Base-by-base conservation (phyloP, 257 asterid species). In the Nicotiana sylvestris region DNA sequence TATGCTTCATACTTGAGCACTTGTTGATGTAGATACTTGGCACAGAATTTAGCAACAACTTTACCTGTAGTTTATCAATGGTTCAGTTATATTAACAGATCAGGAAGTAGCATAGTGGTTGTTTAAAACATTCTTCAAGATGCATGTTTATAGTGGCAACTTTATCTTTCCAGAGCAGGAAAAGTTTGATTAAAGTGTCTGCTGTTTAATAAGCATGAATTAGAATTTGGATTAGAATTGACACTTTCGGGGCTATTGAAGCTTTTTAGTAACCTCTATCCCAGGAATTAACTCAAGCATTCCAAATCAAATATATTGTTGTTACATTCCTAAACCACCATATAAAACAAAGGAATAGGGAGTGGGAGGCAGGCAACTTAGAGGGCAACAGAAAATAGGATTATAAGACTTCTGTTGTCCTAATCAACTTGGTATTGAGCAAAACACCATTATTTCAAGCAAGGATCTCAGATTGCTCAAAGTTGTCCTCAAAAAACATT, bases 11-110 rank as follows among this genome's bases (percentile, higher is more conserved):
- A 92, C 89, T 92, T 94, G 86, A 94, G 94, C 88, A 96, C 94
- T 89, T 94, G 98, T 76, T 91, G 98, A 86, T 96, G 99, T 86
- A 96, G 99, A 87, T 83, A 94, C 91, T 96, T 96, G 51, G 98
- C 99, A 86, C 98, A 96, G 89, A 96, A 96, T 87, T 96, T 96
- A 86, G 99, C 96, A 33, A 96, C 99, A 77, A 94, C 99, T 88
- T 94, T 96, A 67, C 99, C 98, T 96, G 93, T 76, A 87, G 86
- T 56, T 61, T 37, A 67, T 67, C 53, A 82, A 55, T 4, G 66
- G 51, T 84, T 78, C 74, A 49, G 70, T 65, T 61, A 78, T 32
- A 65, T 83, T 85, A 80, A 65, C 72, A 77, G 83, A 55, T 27
- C 77, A 80, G 27, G 64, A 67, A 65, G 76, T 29, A 17, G n/a